Percentiles rank a stretch among this genome's conserved stretches.
phyloP scores from a whole-genome alignment of 1,139 yeast species.

The Nadsonia starkeyi-henricii region DNA sequence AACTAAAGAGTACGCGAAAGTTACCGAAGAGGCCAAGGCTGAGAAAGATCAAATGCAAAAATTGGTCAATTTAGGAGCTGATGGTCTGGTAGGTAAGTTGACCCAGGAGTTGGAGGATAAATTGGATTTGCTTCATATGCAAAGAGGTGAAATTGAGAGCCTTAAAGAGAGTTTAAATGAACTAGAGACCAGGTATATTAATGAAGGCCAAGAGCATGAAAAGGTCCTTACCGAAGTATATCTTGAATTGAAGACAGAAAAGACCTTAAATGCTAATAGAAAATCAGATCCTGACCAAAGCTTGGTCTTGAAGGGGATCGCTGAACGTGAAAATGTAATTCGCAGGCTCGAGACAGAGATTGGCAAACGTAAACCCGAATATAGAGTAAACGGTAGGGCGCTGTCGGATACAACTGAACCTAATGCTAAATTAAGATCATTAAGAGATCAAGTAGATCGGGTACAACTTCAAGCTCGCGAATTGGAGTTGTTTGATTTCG shows the following conservation, averaged over 20 bases:
- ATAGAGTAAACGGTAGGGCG: conserved; percentile 37
- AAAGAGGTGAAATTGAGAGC: conserved; percentile 53
- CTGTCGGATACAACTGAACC: conserved; percentile 48
- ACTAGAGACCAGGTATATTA: conserved; percentile 47
- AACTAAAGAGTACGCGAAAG: conserved; percentile 48
- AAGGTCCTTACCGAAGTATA: conserved; percentile 77
- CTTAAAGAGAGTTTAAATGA: conserved; percentile 57
- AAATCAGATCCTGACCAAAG: conserved; percentile 27
- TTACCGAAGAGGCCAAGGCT: conserved; percentile 69
- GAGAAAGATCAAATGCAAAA: conserved; percentile 70
- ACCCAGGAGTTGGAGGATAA: conserved; percentile 62
- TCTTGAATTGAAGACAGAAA: conserved; percentile 38
- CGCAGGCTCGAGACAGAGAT: conserved; percentile 42
- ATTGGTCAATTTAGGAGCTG: conserved; percentile 68
- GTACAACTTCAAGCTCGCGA: conserved; percentile 76
- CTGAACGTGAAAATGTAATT: conserved; percentile 28
- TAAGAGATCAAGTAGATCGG: conserved; percentile 76
- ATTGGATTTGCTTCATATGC: conserved; percentile 50
- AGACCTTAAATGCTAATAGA: conserved; percentile 19
- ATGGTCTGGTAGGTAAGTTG: conserved; percentile 64
- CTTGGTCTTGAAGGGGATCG: conserved; percentile 15
- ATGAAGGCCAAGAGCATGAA: conserved; percentile 78
- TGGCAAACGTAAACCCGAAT: conserved; percentile 48
- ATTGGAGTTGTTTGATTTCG: conserved; percentile 75
- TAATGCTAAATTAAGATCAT: conserved; percentile 54